Evolutionary conservation across 2,329 filamentous ascomycete genomes (phyloP).

Genomic region (Lachnellula hyalina): DNA sequence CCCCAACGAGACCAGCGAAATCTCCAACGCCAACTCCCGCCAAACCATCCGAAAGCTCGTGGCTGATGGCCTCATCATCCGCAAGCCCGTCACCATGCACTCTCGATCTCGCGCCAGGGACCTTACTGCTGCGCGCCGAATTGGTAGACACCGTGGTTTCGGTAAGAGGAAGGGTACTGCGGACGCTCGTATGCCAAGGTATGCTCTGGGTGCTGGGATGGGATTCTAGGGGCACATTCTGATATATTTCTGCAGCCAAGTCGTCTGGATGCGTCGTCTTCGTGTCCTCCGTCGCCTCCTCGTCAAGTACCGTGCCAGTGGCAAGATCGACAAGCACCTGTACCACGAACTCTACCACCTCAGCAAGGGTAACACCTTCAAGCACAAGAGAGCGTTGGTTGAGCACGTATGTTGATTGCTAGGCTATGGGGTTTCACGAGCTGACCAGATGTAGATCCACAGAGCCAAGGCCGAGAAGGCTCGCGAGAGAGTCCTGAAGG

Average conservation of each 20-base stretch:
- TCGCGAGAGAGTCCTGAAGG: constrained; percentile 92
- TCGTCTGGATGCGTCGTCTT: constrained; percentile 99
- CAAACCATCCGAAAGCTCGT: constrained; percentile 99
- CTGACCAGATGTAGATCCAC: constrained; percentile 68
- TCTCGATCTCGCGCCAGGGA: constrained; percentile 93
- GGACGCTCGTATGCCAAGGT: constrained; percentile 98
- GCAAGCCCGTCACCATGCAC: constrained; percentile 99
- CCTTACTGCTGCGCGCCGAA: constrained; percentile 88
- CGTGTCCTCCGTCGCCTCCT: constrained; percentile 98
- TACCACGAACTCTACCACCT: constrained; percentile 99
- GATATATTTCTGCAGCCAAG: constrained; percentile 59
- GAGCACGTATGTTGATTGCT: constrained; percentile 81
- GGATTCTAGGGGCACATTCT: constrained; percentile 30
- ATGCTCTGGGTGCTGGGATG: constrained; percentile 37
- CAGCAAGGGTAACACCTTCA: constrained; percentile 99
- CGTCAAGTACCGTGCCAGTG: constrained; percentile 98
- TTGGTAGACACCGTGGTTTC: constrained; percentile 97
- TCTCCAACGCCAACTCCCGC: constrained; percentile 99
- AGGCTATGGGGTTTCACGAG: constrained; percentile 16
- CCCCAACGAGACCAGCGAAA: constrained; percentile 98
- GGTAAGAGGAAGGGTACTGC: constrained; percentile 99
- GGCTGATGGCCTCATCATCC: constrained; percentile 99
- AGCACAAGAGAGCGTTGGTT: constrained; percentile 99
- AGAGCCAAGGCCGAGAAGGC: constrained; percentile 99
- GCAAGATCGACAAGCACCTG: constrained; percentile 99